A percentile compares a stretch with the other conserved stretches of the same genome.
Evolutionary conservation across 164 flowering plant genomes (phyloP).

Genomic region (Saururus chinensis): DNA sequence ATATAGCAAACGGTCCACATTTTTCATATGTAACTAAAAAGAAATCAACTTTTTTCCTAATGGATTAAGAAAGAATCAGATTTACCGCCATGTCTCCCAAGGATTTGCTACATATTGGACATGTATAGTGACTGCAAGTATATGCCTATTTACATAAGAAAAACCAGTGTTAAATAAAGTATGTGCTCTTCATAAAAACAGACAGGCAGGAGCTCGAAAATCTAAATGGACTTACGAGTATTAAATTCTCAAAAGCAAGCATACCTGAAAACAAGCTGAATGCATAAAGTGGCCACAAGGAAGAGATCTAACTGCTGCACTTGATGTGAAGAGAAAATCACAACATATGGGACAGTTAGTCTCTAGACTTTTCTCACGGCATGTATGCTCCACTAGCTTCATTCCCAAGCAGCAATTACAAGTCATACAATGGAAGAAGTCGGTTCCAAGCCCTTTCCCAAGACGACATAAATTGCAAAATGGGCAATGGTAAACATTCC

Average conservation of each 20-base stretch:
- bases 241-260: neutral
- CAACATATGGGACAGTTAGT: conserved; percentile 93
- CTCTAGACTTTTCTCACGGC: conserved; percentile 86
- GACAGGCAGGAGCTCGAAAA: too few relatives aligned
- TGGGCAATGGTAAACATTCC: conserved; percentile 91
- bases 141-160: conserved; percentile 50
- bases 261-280: conserved; percentile 86
- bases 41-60: neutral
- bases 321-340: conserved; percentile 84
- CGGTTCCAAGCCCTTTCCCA: conserved; percentile 85
- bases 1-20: neutral
- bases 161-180: conserved; percentile 1
- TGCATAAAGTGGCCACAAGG: conserved; percentile 99
- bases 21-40: neutral
- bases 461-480: conserved; percentile 95
- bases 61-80: conserved; percentile 1
- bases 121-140: conserved; percentile 78
- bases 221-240: neutral
- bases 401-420: conserved; percentile 85
- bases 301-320: conserved; percentile 67
- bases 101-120: conserved; percentile 93
- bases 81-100: conserved; percentile 92
- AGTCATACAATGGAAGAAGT: conserved; percentile 92
- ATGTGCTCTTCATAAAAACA: too few relatives aligned
- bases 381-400: conserved; percentile 64